Evolutionary conservation across 257 asterid genomes (phyloP).

Genomic region (Gentiana dahurica): DNA sequence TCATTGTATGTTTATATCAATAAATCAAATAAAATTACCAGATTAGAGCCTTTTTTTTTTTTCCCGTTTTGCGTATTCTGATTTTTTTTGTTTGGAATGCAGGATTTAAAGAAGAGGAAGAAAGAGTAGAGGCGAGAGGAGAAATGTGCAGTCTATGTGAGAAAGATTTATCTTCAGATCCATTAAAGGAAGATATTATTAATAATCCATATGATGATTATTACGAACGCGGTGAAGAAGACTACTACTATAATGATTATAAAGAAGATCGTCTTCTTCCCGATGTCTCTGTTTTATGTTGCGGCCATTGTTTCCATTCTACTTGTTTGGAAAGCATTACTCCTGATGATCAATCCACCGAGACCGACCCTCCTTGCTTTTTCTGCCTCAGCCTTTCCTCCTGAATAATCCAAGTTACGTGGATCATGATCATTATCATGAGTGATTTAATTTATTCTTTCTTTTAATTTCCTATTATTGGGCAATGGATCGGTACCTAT

Average conservation of each 20-base stretch:
- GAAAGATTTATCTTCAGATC: conserved; percentile 1
- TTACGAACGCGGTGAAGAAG: not conserved
- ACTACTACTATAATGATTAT: not conserved
- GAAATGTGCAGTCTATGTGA: conserved; percentile 10
- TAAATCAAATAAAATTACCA: no score
- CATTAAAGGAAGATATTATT: not conserved
- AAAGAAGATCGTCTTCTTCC: conserved; percentile 4
- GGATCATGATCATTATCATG: no score
- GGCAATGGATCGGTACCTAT: no score
- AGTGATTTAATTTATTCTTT: no score
- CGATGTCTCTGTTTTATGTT: conserved; percentile 14
- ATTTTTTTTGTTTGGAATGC: no score
- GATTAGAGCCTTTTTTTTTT: no score
- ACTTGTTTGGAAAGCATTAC: conserved; percentile 12
- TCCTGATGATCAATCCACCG: conserved; percentile 6
- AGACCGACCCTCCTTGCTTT: conserved; percentile 15
- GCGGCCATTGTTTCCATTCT: conserved; percentile 23
- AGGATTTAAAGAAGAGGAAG: no score
- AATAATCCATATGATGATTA: not conserved
- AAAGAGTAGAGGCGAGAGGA: not conserved
- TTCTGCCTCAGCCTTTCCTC: conserved; percentile 11
- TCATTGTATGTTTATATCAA: no score
- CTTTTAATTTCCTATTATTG: no score
- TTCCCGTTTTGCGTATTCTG: no score
- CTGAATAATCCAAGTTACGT: not conserved